phyloP scores from a whole-genome alignment of 306 rosid genomes.

The Cucumis hystrix region DNA sequence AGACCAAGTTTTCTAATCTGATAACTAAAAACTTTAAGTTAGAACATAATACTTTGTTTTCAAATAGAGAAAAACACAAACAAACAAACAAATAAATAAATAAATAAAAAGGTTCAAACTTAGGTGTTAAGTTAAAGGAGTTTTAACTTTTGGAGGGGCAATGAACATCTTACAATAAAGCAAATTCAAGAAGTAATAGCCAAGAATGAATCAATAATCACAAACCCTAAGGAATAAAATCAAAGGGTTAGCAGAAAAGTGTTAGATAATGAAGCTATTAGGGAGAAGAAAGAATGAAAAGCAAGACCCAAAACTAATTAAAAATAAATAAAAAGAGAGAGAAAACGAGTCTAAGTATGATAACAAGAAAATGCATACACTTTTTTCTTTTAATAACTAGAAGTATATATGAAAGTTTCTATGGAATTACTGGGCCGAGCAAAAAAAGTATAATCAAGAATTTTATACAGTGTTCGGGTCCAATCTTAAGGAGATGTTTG shows the following conservation, averaged over 20 bases:
- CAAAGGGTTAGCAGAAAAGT: neutral
- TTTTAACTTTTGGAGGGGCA: neutral
- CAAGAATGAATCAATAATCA: neutral
- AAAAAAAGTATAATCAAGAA: neutral
- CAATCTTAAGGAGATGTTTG: too few relatives aligned
- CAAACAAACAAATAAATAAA: too few relatives aligned
- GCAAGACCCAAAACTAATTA: neutral
- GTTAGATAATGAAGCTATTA: neutral
- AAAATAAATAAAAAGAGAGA: neutral
- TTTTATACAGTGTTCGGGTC: too few relatives aligned
- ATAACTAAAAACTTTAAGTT: neutral
- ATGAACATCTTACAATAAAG: neutral
- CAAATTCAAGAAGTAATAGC: constrained; percentile 1
- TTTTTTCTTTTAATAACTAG: neutral
- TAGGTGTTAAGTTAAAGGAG: neutral
- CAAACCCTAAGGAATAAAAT: too few relatives aligned
- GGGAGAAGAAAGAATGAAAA: constrained; percentile 1
- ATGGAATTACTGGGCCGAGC: neutral
- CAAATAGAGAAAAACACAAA: neutral
- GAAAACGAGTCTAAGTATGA: neutral
- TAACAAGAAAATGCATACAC: neutral
- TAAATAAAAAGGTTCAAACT: neutral
- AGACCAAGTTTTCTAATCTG: neutral
- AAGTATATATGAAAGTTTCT: neutral
- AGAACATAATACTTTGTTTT: neutral